These are phyloP conservation scores for Saksenaea vasiformis DNA, from an alignment of 371 early-diverging fungal species.

Conservation along the genomic window DNA sequence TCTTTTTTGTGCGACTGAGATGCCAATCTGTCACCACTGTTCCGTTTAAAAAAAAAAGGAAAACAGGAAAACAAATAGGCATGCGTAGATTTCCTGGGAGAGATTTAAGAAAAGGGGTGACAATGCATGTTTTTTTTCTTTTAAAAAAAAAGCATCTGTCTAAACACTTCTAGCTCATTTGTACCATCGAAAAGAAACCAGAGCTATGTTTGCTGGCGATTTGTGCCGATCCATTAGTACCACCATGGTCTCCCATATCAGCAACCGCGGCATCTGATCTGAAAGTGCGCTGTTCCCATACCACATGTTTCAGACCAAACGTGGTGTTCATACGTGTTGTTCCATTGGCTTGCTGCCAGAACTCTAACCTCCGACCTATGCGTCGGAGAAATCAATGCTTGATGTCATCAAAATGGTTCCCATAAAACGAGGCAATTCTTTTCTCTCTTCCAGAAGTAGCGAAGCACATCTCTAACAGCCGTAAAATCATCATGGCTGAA, in stretches of 20 bases:
- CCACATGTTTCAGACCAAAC: neutral
- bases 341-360: too few species aligned
- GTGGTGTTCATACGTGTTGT: neutral
- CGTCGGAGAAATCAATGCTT: neutral
- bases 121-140: too few species aligned
- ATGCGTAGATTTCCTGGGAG: neutral
- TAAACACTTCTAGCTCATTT: too few species aligned
- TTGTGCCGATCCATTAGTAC: too few species aligned
- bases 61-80: neutral
- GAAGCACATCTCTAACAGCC: neutral
- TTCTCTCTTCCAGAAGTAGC: neutral
- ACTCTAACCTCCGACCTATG: neutral
- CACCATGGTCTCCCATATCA: too few species aligned
- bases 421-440: neutral
- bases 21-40: neutral
- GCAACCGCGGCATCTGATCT: too few species aligned
- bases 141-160: too few species aligned
- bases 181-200: too few species aligned
- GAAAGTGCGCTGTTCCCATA: neutral
- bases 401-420: neutral
- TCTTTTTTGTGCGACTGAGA: neutral
- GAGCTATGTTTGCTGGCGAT: too few species aligned
- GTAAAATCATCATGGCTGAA: slow-evolving; percentile 61
- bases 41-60: neutral
- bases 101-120: too few species aligned